Percentiles rank a stretch among this genome's conserved stretches.
These are phyloP conservation scores for Salinomyces thailandicus DNA, from an alignment of 2,329 filamentous ascomycete genomes.

Conservation along the genomic window DNA sequence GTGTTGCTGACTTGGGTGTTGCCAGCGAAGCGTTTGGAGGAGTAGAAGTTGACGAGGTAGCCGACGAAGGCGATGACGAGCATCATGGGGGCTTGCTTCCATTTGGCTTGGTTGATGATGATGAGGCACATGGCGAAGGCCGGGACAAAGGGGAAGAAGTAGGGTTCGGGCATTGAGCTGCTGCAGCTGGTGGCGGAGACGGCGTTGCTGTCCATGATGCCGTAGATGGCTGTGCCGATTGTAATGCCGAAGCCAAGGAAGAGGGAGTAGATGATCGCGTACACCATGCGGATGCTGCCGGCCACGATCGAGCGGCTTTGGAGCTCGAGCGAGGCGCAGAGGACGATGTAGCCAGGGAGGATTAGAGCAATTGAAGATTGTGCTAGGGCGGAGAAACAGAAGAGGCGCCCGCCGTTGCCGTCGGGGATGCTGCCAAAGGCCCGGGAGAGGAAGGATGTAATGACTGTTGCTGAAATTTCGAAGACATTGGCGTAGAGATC, in stretches of 20 bases:
- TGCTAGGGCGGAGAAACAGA: slow-evolving; percentile 42
- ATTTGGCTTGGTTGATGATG: slow-evolving; percentile 73
- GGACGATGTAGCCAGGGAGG: slow-evolving; percentile 40
- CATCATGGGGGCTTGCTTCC: slow-evolving; percentile 68
- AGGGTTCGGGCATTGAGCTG: slow-evolving; percentile 41
- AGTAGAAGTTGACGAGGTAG: slow-evolving; percentile 67
- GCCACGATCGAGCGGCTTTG: slow-evolving; percentile 40
- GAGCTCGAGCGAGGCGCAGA: slow-evolving; percentile 40
- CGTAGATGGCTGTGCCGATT: slow-evolving; percentile 40
- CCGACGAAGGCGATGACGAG: slow-evolving; percentile 61
- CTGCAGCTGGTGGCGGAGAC: slow-evolving; percentile 34
- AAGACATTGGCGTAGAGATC: slow-evolving; percentile 53
- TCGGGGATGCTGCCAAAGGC: slow-evolving; percentile 39
- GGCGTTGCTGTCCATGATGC: slow-evolving; percentile 38
- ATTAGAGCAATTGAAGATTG: slow-evolving; percentile 42
- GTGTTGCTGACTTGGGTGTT: slow-evolving; percentile 70
- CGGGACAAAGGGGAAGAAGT: slow-evolving; percentile 62
- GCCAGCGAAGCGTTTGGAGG: slow-evolving; percentile 52
- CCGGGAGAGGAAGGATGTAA: slow-evolving; percentile 40
- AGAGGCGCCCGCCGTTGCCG: slow-evolving; percentile 29
- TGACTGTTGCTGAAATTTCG: slow-evolving; percentile 39
- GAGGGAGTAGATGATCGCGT: slow-evolving; percentile 43
- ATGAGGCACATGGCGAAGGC: slow-evolving; percentile 63
- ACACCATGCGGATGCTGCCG: slow-evolving; percentile 43
- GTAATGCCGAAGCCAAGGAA: slow-evolving; percentile 44